Percentiles rank a stretch among this genome's conserved stretches.
These are phyloP conservation scores for Prunus dulcis DNA, from an alignment of 306 rosid genomes.

Conservation along the genomic window DNA sequence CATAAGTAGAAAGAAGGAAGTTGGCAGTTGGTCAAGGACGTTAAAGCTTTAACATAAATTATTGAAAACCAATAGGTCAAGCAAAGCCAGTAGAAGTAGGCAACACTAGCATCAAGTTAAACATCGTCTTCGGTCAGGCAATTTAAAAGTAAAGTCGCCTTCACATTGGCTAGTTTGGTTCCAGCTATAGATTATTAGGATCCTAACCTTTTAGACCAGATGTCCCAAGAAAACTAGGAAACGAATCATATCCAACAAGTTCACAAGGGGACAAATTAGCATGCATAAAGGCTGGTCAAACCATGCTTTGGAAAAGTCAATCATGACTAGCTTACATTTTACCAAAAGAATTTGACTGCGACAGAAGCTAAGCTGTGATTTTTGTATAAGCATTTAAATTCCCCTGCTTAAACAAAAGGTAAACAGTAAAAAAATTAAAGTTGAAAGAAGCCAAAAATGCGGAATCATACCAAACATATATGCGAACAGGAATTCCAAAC, in stretches of 20 bases:
- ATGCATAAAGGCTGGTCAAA: conserved; percentile 12
- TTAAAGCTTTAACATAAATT: conserved; percentile 29
- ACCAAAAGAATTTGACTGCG: neutral
- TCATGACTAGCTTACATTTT: neutral
- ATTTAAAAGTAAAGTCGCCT: neutral
- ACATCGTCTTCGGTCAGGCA: conserved; percentile 1
- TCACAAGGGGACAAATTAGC: conserved; percentile 12
- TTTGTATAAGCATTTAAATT: neutral
- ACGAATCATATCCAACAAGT: neutral
- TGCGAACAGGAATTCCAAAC: neutral
- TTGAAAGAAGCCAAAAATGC: neutral
- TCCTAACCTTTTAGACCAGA: neutral
- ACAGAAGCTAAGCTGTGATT: neutral
- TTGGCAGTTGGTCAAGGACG: conserved; percentile 41
- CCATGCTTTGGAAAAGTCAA: neutral
- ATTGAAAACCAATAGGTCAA: conserved; percentile 11
- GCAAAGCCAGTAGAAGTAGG: neutral
- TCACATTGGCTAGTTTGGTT: neutral
- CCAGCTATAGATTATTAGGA: too few relatives aligned
- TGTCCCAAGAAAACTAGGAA: neutral
- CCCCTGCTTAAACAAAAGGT: neutral
- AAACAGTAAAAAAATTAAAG: neutral
- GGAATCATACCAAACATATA: neutral
- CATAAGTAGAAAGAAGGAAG: conserved; percentile 5
- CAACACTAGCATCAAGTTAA: conserved; percentile 11